Evolutionary conservation across 805 yeast species (phyloP).

Genomic region (Wickerhamiella dianesei): DNA sequence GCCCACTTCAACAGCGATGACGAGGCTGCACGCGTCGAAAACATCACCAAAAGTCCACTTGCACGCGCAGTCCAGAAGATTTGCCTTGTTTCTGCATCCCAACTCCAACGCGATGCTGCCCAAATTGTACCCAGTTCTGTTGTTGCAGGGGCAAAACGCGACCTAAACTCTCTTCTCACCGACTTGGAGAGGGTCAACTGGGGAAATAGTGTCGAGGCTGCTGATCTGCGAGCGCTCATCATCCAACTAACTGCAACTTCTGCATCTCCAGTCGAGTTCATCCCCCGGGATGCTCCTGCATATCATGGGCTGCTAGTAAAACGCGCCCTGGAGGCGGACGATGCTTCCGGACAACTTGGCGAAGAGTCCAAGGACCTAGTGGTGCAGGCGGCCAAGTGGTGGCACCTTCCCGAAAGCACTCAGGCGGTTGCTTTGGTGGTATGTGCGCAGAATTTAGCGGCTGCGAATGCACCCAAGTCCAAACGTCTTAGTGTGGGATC

Average conservation of each 20-base stretch:
- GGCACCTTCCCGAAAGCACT: slow-evolving; percentile 34
- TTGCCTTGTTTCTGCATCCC: slow-evolving; percentile 2
- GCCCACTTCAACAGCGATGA: neutral
- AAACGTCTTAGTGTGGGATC: neutral
- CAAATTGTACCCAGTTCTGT: neutral
- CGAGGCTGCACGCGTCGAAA: slow-evolving; percentile 2
- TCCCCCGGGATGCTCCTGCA: slow-evolving; percentile 31
- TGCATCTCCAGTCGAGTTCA: slow-evolving; percentile 5
- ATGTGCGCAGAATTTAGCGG: neutral
- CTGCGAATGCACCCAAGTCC: neutral
- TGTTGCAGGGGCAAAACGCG: neutral
- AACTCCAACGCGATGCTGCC: slow-evolving; percentile 5
- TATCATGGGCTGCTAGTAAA: slow-evolving; percentile 31
- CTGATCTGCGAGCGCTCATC: slow-evolving; percentile 22
- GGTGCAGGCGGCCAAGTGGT: slow-evolving; percentile 34
- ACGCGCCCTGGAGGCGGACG: slow-evolving; percentile 29
- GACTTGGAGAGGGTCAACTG: slow-evolving; percentile 13
- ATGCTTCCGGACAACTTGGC: slow-evolving; percentile 30
- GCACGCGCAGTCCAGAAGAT: slow-evolving; percentile 35
- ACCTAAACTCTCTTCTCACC: neutral
- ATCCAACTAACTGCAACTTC: slow-evolving; percentile 5
- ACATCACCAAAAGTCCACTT: slow-evolving; percentile 14
- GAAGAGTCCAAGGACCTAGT: slow-evolving; percentile 30
- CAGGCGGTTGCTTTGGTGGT: slow-evolving; percentile 3
- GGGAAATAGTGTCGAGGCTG: slow-evolving; percentile 33